These are phyloP conservation scores for Mycena vulgaris DNA, from an alignment of 768 basidiomycete genomes.

Conservation along the genomic window DNA sequence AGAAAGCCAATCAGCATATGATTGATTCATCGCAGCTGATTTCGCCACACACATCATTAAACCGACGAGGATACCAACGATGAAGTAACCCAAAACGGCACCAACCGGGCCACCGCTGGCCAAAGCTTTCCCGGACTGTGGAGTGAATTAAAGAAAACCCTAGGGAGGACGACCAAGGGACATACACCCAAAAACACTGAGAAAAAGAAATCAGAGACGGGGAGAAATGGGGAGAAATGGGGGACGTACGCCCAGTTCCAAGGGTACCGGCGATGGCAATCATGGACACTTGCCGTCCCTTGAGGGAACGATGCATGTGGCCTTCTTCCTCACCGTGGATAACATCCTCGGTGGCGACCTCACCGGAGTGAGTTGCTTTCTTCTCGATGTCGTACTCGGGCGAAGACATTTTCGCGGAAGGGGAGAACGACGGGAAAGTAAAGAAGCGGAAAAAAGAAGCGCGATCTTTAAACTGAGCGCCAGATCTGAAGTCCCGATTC, in stretches of 20 bases:
- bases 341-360: slow-evolving; percentile 34
- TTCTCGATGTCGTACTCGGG: slow-evolving; percentile 39
- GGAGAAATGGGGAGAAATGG: neutral
- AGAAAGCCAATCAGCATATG: neutral
- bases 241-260: slow-evolving; percentile 54
- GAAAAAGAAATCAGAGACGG: neutral
- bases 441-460: neutral
- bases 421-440: slow-evolving; percentile 15
- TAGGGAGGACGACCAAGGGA: neutral
- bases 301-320: slow-evolving; percentile 47
- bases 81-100: slow-evolving; percentile 57
- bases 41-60: slow-evolving; percentile 47
- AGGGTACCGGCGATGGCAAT: slow-evolving; percentile 46
- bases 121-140: slow-evolving; percentile 51
- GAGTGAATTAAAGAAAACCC: neutral
- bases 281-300: slow-evolving; percentile 54
- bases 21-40: neutral
- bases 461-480: neutral
- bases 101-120: slow-evolving; percentile 63
- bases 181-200: slow-evolving; percentile 37
- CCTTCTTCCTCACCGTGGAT: slow-evolving; percentile 16
- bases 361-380: slow-evolving; percentile 32
- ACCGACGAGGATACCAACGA: slow-evolving; percentile 56
- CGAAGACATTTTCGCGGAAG: slow-evolving; percentile 20
- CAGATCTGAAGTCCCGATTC: slow-evolving; percentile 23